Evolutionary conservation across 441 rosid species (phyloP).

Genomic region (Croton laevigatus): DNA sequence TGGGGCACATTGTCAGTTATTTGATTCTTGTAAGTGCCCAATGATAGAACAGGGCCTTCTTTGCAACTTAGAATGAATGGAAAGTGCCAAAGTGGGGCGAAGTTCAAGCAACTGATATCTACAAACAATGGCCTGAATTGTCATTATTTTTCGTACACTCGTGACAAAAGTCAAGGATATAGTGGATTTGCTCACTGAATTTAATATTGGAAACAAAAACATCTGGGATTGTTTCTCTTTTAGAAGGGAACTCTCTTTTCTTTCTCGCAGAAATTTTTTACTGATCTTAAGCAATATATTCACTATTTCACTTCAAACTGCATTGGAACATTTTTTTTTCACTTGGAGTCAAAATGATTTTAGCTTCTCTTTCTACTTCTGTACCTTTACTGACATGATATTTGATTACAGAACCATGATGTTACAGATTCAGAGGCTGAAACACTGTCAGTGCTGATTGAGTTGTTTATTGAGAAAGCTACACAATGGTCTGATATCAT

Average conservation of each 20-base stretch:
- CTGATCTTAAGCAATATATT: constrained; percentile 1
- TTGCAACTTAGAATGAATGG: not conserved
- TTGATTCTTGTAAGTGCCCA: not conserved
- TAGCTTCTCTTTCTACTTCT: constrained; percentile 10
- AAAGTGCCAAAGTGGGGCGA: not conserved
- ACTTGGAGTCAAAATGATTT: not conserved
- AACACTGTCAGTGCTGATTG: constrained; percentile 68
- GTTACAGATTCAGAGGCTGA: constrained; percentile 75
- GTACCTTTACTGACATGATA: constrained; percentile 23
- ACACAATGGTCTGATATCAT: constrained; percentile 71
- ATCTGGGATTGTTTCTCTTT: not conserved
- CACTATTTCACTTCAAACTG: not conserved
- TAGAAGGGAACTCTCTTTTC: not conserved
- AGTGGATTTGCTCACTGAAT: not conserved
- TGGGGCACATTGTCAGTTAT: not conserved
- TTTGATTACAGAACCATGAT: constrained; percentile 66
- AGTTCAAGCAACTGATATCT: not conserved
- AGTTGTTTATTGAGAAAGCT: constrained; percentile 78
- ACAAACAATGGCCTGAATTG: not conserved
- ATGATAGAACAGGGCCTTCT: not conserved
- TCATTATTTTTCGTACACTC: not conserved
- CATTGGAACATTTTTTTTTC: not conserved
- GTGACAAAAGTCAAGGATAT: too few species aligned
- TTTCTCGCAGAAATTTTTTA: not conserved
- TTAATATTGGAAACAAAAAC: not conserved